Base-by-base conservation (phyloP, 139 green algal genomes). In the Closterium sp. region DNA sequence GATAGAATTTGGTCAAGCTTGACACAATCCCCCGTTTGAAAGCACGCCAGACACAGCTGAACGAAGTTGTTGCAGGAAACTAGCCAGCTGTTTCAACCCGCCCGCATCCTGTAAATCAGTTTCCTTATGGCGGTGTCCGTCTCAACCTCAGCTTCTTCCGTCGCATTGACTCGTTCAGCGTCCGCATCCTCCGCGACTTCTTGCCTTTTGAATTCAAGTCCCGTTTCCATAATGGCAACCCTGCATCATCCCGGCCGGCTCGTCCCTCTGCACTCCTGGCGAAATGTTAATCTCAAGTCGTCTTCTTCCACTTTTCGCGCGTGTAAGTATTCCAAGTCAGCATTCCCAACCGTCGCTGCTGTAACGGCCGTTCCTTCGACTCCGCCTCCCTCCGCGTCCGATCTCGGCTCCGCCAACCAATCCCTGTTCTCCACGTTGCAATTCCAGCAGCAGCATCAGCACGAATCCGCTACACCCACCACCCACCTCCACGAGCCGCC, bases 391-490 rank as follows among this genome's bases (percentile, higher is more conserved):
- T 76, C 55, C 55, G 25, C 55, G 55, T 76, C 55, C 16, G 25
- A 76, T 76, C 55, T 76, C 55, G 55, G 55, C 55, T 76, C 36
- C 36, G 36, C 36, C 36, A 55, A 55, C 36, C 36, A 55, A 55
- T 55, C 36, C 36, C 36, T 55, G 36, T 55, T 55, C 36, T 55
- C 55, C 55, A 76, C 55, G 55, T 76, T 86, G 83, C 83, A 32
- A 86, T 86, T 86, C 30, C 83, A 86, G 76, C 76, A 85, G 76
- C 76, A 85, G 76, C 76, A 85, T 33, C 76, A 32, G 83, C 83
- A 86, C 30, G 30, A 86, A 33, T 33, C 83, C n/a, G 31, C 83
- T 23, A 86, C 83, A 16, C n/a, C 83, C 83, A 86, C 25, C 25
- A 32, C 25, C 83, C 83, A 86, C 31, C 21, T 12, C 83, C 21